Base-by-base conservation (phyloP, 2,329 filamentous ascomycete genomes). In the Monilinia polystroma region DNA sequence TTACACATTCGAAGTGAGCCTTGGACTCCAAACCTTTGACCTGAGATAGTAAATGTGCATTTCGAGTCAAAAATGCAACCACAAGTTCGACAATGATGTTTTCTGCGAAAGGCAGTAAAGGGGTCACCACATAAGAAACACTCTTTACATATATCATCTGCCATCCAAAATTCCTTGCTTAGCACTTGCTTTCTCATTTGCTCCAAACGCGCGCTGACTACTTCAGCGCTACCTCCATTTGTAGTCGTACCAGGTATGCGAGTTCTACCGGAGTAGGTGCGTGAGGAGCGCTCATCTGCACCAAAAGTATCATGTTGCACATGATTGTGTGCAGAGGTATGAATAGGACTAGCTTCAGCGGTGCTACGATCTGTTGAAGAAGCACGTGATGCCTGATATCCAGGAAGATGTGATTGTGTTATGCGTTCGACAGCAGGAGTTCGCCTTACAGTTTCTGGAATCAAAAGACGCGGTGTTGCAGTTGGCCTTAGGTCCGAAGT, bases 61-160 rank as follows among this genome's bases (percentile, higher is more conserved):
- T 96, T 96, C 5, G 92, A 91, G 77, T 98, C 95, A 75, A 99
- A 99, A 55, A 99, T 99, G 75, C 96, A 96, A n/a, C 95, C 95
- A 76, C 95, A 99, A 0, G 88, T 91, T 69, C 96, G 88, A 77
- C 95, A 99, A 78, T 99, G 95, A 77, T 99, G 95, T 76, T 99
- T 99, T 71, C 95, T 87, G 68, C 95, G 87, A 76, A 98, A 98
- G 1, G 94, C 95, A 0, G 92, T 93, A 75, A 99, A 99, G 2
- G 91, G 85, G 67, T 92, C 90, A 55, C 92, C 92, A 74, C 95
- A 99, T 55, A 92, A 86, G 76, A 97, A 99, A 75, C 95, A 99
- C 73, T 97, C 94, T 76, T 96, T 98, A 68, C 94, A 96, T 70
- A 96, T 97, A 75, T 98, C 95, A 76, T 99, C 95, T 68, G 93